phyloP scores from a whole-genome alignment of 768 basidiomycete genomes.

The Auricularia cornea region DNA sequence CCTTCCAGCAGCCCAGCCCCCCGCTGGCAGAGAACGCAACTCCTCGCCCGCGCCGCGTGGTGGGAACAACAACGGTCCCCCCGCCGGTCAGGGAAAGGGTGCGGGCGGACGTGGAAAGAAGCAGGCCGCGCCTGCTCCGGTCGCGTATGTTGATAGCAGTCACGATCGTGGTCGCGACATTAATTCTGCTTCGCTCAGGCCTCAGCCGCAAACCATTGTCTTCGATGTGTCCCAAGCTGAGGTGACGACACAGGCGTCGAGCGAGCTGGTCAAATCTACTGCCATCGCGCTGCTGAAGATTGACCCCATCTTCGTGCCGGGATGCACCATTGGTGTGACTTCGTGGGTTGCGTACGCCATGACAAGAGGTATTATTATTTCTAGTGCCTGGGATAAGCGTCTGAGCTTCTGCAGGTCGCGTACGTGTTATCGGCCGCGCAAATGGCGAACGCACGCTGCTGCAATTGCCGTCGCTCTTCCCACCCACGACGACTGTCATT shows the following conservation, averaged over 20 bases:
- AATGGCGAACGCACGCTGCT: slow-evolving; percentile 81
- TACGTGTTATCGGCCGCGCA: slow-evolving; percentile 80
- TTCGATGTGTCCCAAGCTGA: slow-evolving; percentile 69
- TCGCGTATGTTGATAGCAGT: slow-evolving; percentile 27
- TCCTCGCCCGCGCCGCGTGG: background rate
- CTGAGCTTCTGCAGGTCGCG: slow-evolving; percentile 44
- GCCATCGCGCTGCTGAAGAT: slow-evolving; percentile 85
- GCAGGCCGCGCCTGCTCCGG: slow-evolving; percentile 30
- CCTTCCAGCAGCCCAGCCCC: background rate
- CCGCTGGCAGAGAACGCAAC: background rate
- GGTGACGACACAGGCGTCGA: slow-evolving; percentile 66
- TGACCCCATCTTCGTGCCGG: slow-evolving; percentile 74
- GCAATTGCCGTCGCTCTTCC: slow-evolving; percentile 60
- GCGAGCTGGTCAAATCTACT: slow-evolving; percentile 77
- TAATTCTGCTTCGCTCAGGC: slow-evolving; percentile 26
- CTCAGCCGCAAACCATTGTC: slow-evolving; percentile 57
- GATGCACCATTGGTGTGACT: slow-evolving; percentile 82
- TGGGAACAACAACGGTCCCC: background rate
- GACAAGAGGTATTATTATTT: slow-evolving; percentile 53
- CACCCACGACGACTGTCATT: slow-evolving; percentile 52
- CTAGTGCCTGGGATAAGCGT: background rate
- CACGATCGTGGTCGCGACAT: background rate
- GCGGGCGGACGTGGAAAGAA: slow-evolving; percentile 26
- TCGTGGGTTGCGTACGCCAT: slow-evolving; percentile 92
- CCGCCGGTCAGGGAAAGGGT: slow-evolving; percentile 28